phyloP scores from a whole-genome alignment of 371 early-diverging fungal genomes.

The Parasitella parasitica region DNA sequence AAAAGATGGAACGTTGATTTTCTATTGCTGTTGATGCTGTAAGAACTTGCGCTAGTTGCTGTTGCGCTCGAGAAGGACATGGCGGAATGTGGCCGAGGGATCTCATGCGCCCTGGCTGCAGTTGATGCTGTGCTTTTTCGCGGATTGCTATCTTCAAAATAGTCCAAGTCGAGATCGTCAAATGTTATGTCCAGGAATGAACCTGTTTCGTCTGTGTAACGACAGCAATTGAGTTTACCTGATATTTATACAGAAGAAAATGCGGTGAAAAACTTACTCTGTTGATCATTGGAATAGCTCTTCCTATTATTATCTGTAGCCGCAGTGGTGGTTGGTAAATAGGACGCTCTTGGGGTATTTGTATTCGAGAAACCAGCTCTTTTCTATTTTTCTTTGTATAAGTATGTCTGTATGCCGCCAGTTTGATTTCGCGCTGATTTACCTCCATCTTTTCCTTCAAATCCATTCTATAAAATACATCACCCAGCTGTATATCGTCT shows the following conservation, averaged over 20 bases:
- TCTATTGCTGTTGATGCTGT: slow-evolving; percentile 18
- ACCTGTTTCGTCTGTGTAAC: slow-evolving; percentile 22
- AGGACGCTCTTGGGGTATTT: slow-evolving; percentile 15
- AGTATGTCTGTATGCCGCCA: background rate
- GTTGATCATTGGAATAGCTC: slow-evolving; percentile 11
- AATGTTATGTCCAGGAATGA: slow-evolving; percentile 26
- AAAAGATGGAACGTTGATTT: slow-evolving; percentile 48
- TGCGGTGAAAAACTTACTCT: slow-evolving; percentile 15
- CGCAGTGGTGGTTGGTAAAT: slow-evolving; percentile 5
- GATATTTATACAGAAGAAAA: too few relatives aligned
- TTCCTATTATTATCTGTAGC: slow-evolving; percentile 6
- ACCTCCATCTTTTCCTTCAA: slow-evolving; percentile 58
- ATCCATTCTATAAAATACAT: slow-evolving; percentile 55
- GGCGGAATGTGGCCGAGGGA: slow-evolving; percentile 32
- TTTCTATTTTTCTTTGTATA: slow-evolving; percentile 3
- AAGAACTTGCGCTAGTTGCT: background rate
- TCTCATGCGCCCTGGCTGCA: background rate
- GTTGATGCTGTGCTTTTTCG: slow-evolving; percentile 10
- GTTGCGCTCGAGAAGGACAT: slow-evolving; percentile 22
- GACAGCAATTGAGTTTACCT: background rate
- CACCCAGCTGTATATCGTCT: slow-evolving; percentile 58
- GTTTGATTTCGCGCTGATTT: background rate
- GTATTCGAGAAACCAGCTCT: slow-evolving; percentile 14
- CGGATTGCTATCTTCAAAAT: slow-evolving; percentile 29
- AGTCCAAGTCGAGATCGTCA: slow-evolving; percentile 41